phyloP scores from a whole-genome alignment of 2,329 filamentous ascomycete species.

The Aspergillus amoenus region DNA sequence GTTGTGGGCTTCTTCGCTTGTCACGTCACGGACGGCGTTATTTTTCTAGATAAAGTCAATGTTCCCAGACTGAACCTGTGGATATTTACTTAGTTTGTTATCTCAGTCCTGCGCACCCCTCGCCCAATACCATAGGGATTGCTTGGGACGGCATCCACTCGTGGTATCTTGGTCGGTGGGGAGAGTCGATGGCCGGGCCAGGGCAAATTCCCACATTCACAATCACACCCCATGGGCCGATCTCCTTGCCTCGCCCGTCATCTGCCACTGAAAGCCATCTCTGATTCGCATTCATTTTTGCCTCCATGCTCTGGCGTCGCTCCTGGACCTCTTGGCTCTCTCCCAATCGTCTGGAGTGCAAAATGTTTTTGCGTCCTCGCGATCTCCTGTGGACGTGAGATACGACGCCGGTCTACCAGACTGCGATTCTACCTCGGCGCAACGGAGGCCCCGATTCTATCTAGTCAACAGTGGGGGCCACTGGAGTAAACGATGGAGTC shows the following conservation, averaged over 20 bases:
- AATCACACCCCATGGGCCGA: not conserved
- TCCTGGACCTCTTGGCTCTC: not conserved
- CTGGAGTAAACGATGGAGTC: not conserved
- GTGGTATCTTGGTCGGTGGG: no score
- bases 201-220: not conserved
- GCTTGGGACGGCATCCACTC: no score
- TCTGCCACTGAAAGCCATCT: not conserved
- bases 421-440: not conserved
- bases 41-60: not conserved
- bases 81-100: not conserved
- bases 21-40: not conserved
- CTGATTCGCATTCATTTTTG: not conserved
- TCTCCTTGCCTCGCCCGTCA: not conserved
- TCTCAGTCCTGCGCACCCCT: not conserved
- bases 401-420: no score
- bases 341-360: not conserved
- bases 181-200: not conserved
- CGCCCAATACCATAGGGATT: not conserved
- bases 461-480: constrained; percentile 3
- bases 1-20: not conserved
- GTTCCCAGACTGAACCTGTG: not conserved
- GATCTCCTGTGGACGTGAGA: no score
- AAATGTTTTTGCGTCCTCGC: no score
- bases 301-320: not conserved
- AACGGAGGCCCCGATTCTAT: not conserved